Conservation (phyloP, 306 rosid species). For the Lablab purpureus region DNA sequence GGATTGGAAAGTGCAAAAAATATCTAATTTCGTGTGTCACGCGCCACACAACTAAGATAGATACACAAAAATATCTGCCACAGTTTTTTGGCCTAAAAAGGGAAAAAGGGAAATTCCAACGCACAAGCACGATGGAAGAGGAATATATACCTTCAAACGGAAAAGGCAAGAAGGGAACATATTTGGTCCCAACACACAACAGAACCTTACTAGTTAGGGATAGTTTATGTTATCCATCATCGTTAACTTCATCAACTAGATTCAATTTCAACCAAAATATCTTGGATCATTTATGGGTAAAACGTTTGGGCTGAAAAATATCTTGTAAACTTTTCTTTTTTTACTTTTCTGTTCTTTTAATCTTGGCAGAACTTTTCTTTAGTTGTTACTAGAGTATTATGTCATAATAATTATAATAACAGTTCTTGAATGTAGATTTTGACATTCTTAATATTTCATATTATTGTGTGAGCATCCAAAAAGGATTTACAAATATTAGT, state of each 20-base stretch:
- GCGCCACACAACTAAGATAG: neutral
- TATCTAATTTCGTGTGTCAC: conserved; percentile 1
- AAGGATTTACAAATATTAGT: neutral
- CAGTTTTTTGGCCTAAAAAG: neutral
- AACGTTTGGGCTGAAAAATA: neutral
- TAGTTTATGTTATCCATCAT: neutral
- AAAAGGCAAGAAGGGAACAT: conserved; percentile 16
- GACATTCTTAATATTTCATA: neutral
- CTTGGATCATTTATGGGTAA: neutral
- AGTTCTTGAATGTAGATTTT: neutral
- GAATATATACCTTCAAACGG: conserved; percentile 32
- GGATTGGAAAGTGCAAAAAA: conserved; percentile 20
- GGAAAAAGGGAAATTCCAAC: neutral
- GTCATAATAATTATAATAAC: neutral
- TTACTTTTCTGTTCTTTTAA: neutral
- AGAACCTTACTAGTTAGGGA: conserved; percentile 32
- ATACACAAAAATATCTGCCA: conserved; percentile 27
- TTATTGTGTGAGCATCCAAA: neutral
- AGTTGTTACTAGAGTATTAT: neutral
- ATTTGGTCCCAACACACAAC: conserved; percentile 27
- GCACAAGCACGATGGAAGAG: neutral
- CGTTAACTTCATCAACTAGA: neutral
- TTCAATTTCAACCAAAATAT: conserved; percentile 43
- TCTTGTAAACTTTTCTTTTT: neutral
- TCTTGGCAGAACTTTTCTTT: neutral